Evolutionary conservation across 2,329 filamentous ascomycete species (phyloP).

Genomic region (Emmonsiellopsis sp.): DNA sequence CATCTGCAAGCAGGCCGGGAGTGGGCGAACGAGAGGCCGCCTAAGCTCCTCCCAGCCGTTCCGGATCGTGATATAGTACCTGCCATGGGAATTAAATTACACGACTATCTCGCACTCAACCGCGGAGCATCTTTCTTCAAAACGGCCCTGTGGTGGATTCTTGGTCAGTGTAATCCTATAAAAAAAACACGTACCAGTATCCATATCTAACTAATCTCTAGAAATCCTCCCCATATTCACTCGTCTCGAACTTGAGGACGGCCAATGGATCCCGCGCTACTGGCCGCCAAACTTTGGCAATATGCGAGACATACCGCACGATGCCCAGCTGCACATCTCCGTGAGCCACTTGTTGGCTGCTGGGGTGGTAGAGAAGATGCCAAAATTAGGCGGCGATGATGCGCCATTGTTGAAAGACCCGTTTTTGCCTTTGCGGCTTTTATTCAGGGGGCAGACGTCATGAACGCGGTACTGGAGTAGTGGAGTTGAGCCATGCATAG

Average conservation of each 20-base stretch:
- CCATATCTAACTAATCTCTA: constrained; percentile 6
- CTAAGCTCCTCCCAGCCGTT: constrained; percentile 1
- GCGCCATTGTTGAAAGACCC: constrained; percentile 11
- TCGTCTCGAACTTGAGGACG: constrained; percentile 26
- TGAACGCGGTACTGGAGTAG: constrained; percentile 3
- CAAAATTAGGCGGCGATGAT: constrained; percentile 13
- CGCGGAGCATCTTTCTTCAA: constrained; percentile 17
- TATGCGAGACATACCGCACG: constrained; percentile 22
- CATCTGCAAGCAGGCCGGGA: constrained; percentile 7
- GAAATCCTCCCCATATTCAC: constrained; percentile 28
- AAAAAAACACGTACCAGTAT: not conserved
- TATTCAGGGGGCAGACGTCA: constrained; percentile 1
- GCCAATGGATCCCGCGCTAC: constrained; percentile 25
- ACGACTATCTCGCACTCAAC: constrained; percentile 26
- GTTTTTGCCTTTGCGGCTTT: constrained; percentile 4
- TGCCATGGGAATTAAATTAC: constrained; percentile 15
- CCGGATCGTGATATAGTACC: constrained; percentile 5
- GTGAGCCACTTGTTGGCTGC: constrained; percentile 19
- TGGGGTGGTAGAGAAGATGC: constrained; percentile 15
- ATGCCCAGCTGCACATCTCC: constrained; percentile 21
- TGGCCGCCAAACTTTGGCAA: constrained; percentile 27
- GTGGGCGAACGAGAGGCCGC: not conserved
- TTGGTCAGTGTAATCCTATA: constrained; percentile 15
- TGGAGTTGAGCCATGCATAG: not conserved
- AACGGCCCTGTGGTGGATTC: constrained; percentile 26